phyloP scores from a whole-genome alignment of 2,329 filamentous ascomycete genomes.

The Talaromyces albobiverticillius region DNA sequence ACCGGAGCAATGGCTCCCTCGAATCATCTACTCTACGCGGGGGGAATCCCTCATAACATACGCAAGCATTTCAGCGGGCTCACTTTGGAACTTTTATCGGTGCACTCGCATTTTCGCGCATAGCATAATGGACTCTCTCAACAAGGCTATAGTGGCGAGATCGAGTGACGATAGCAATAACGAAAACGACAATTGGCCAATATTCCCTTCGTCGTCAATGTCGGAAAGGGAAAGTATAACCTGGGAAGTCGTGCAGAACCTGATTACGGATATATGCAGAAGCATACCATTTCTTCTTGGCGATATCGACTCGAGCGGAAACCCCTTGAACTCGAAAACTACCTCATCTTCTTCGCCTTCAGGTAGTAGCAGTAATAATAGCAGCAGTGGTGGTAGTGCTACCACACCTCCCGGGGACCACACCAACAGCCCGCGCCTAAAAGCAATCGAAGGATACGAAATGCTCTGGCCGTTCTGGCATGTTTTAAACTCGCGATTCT shows the following conservation, averaged over 20 bases:
- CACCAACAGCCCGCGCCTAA: constrained; percentile 20
- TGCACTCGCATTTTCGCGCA: constrained; percentile 33
- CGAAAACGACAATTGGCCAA: neutral
- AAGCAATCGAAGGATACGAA: constrained; percentile 30
- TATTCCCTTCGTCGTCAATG: too few relatives aligned
- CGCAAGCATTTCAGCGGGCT: constrained; percentile 24
- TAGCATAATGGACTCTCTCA: constrained; percentile 26
- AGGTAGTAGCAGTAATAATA: too few relatives aligned
- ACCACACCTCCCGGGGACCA: too few relatives aligned
- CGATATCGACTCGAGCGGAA: constrained; percentile 31
- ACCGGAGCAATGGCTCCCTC: constrained; percentile 32
- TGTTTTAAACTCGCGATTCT: constrained; percentile 30
- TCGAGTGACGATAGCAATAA: neutral
- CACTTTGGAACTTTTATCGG: constrained; percentile 37
- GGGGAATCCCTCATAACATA: constrained; percentile 33
- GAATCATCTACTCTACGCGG: constrained; percentile 27
- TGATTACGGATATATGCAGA: constrained; percentile 33
- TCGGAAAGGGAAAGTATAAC: too few relatives aligned
- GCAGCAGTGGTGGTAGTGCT: too few relatives aligned
- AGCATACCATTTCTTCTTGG: constrained; percentile 33
- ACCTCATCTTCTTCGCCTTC: constrained; percentile 23
- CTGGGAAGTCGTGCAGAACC: constrained; percentile 26
- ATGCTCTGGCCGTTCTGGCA: constrained; percentile 40
- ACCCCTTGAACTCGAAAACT: constrained; percentile 15
- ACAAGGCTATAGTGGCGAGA: constrained; percentile 1